Evolutionary conservation across 2,329 filamentous ascomycete species (phyloP).

Genomic region (Colletotrichum lindemuthianum): DNA sequence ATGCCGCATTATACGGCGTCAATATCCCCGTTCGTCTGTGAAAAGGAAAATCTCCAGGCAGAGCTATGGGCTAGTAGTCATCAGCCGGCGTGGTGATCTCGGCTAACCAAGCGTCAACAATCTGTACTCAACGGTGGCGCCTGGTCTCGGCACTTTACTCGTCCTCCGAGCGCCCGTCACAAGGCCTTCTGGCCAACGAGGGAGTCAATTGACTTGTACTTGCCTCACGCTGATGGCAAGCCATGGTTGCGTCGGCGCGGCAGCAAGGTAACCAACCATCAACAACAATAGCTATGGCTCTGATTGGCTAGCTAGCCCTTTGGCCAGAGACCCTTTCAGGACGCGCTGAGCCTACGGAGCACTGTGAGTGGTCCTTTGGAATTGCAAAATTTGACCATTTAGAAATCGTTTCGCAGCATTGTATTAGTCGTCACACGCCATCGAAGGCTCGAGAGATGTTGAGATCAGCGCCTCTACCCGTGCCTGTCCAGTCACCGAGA

Average conservation of each 20-base stretch:
- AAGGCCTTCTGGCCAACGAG: conserved; percentile 4
- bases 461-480: too few relatives aligned
- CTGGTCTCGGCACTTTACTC: conserved; percentile 16
- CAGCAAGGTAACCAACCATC: not conserved
- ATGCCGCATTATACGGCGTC: not conserved
- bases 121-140: not conserved
- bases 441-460: conserved; percentile 1
- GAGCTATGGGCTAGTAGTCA: too few relatives aligned
- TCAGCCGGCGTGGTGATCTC: conserved; percentile 8
- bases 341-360: conserved; percentile 4
- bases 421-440: conserved; percentile 13
- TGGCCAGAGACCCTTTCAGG: conserved; percentile 28
- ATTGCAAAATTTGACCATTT: conserved; percentile 10
- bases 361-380: conserved; percentile 23
- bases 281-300: conserved; percentile 1
- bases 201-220: not conserved
- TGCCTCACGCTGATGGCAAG: not conserved
- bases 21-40: not conserved
- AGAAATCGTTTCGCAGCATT: conserved; percentile 20
- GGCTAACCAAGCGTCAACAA: not conserved
- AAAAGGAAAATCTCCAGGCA: not conserved
- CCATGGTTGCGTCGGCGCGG: not conserved
- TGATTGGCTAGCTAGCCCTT: conserved; percentile 15
- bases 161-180: conserved; percentile 1
- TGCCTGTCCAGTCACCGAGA: conserved; percentile 8